Evolutionary conservation across 2,329 filamentous ascomycete genomes (phyloP), one percentile per base, ranked within the genome.

Genomic region (Fusarium tanahbumbuense): DNA sequence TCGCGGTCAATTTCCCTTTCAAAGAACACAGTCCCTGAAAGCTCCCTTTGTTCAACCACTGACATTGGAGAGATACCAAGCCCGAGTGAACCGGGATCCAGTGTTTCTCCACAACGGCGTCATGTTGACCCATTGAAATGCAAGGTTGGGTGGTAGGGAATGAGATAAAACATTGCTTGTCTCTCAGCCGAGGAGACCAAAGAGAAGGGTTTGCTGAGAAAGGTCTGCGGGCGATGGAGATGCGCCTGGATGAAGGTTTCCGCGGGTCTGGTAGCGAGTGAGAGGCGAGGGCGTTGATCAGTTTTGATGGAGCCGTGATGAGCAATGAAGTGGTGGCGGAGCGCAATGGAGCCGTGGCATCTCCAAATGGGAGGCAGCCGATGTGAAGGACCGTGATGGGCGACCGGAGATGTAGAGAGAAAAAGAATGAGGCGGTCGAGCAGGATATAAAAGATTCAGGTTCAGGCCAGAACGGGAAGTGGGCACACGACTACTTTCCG

Each of bases 41-140:
- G n/a, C 9, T 42, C 49, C 49, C 49, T 56, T 32, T 20, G 16
- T 22, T 44, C 41, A 40, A 50, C 52, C 60, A 54, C 34, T 65
- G 64, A 34, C 34, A 45, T 68, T 25, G 50, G 41, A 60, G 28
- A 48, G 20, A 50, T 58, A 28, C 22, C n/a, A 45, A 56, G 15
- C 48, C 55, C 59, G 68, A 64, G 59, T 46, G 44, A 47, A 52
- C 68, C 60, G 42, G 59, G 68, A 54, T 68, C 68, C 68, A 71
- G 68, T 60, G 45, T 45, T 61, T 40, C 68, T 69, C 68, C 68
- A 71, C 68, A 71, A 27, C 68, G 25, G 64, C 64, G 68, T 71
- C 68, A 65, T 71, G 30, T 49, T 45, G 64, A 60, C 60, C 68
- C 68, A 71, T 64, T 48, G 41, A 71, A 56, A 49, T 53, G 60